Evolutionary conservation across 2,329 filamentous ascomycete species (phyloP).

Genomic region (Ceratocystis alfenasii): DNA sequence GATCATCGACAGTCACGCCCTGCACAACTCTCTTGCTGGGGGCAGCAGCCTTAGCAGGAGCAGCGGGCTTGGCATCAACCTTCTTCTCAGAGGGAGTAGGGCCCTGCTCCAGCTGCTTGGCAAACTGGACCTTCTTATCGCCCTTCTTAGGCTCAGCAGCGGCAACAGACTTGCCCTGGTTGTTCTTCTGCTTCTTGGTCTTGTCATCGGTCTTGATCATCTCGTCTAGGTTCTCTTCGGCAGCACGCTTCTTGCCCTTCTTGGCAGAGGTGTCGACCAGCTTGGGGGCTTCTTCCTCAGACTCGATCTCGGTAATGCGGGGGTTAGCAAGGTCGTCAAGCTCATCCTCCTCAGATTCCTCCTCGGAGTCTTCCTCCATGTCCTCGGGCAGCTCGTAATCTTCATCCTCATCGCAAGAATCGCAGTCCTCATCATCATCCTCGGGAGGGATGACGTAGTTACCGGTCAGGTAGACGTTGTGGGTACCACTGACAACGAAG

Average conservation of each 20-base stretch:
- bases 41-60: slow-evolving; percentile 29
- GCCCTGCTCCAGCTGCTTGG: slow-evolving; percentile 96
- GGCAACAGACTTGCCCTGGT: slow-evolving; percentile 75
- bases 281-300: slow-evolving; percentile 60
- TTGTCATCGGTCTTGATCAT: slow-evolving; percentile 67
- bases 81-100: slow-evolving; percentile 55
- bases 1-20: slow-evolving; percentile 89
- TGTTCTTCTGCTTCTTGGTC: slow-evolving; percentile 97
- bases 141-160: slow-evolving; percentile 49
- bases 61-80: slow-evolving; percentile 34
- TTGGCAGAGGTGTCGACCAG: slow-evolving; percentile 45
- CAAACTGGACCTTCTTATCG: slow-evolving; percentile 96
- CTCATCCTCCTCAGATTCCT: slow-evolving; percentile 61
- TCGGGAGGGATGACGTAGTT: slow-evolving; percentile 77
- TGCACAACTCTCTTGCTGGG: slow-evolving; percentile 66
- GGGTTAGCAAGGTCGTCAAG: slow-evolving; percentile 68
- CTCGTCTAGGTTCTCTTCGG: slow-evolving; percentile 69
- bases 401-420: slow-evolving; percentile 44
- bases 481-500: slow-evolving; percentile 82
- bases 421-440: slow-evolving; percentile 44
- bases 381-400: slow-evolving; percentile 78
- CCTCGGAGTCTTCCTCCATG: slow-evolving; percentile 47
- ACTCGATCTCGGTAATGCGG: slow-evolving; percentile 71
- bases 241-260: slow-evolving; percentile 85
- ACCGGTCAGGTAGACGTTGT: slow-evolving; percentile 83